Base-by-base conservation (phyloP, 345 rosid genomes). In the Murraya koenigii region DNA sequence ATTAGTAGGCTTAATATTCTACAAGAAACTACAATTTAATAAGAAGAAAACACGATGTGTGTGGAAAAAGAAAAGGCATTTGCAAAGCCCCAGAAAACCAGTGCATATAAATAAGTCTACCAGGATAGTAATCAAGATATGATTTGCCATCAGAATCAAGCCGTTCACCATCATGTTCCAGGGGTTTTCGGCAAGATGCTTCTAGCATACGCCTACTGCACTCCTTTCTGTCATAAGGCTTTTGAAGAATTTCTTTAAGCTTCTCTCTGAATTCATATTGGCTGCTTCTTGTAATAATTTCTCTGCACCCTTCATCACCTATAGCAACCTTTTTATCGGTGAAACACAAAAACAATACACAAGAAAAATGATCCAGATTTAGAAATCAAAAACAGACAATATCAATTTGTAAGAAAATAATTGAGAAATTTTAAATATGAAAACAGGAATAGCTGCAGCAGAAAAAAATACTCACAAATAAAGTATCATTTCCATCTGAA, bases 161-260 rank as follows among this genome's bases (percentile, higher is more conserved):
- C 3, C 61, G 62, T 8, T 80, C 75, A 74, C 54, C 74, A 17
- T 58, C 55, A 8, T 74, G 77, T 8, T 64, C 47, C 72, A 70
- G 11, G 4, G 78, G 87, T 77, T 76, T 89, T 63, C 25, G 78
- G 59, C 1, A 22, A 63, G 52, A 55, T 30, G 80, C 88, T 9
- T 76, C 77, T 4, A 39, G 7, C 74, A 35, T 66, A 55, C 87
- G 91, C 26, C 74, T 78, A 11, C 63, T 14, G 60, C 66, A 78
- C 83, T 93, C 94, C 32, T 35, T 22, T 54, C 60, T 14, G 56
- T 88, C 81, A 81, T 79, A 94, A 1, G 94, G 95, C 80, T 59
- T 68, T 79, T 41, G 86, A 66, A 94, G 91, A 47, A 55, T 26
- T 65, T 83, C 80, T 59, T 80, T 39, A n/a, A 91, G 90, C 77